Evolutionary conservation across 2,329 filamentous ascomycete species (phyloP), one percentile per base, ranked within the genome.

Genomic region (Cercospora citrullina): DNA sequence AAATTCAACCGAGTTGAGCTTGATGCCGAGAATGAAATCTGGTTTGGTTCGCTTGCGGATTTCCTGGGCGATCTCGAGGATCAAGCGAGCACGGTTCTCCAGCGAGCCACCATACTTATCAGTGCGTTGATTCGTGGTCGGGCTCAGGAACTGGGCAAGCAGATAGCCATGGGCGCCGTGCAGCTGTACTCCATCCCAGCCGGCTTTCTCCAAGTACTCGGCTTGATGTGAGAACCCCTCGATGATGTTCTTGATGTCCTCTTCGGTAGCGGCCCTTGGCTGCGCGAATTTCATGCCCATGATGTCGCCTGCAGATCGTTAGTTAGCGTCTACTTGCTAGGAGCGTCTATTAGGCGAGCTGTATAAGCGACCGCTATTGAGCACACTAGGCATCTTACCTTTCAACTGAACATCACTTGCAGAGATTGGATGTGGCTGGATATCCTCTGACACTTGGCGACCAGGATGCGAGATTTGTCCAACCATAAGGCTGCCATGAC

Each of bases 381-480:
- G 18, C 18, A 26, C 18, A 23, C 21, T 21, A 2, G 45, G 9
- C 10, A 14, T 14, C 18, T 51, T 16, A 51, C 45, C 45, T 51
- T 51, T 51, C 6, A 51, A 26, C 6, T 84, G 81, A 26, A 85
- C 79, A 67, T 83, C 84, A 16, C 81, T 84, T 1, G 86, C 85
- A 2, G 81, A 84, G 31, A 87, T 78, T 0, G 85, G 84, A 71
- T 85, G 73, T 67, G 79, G 76, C 68, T 87, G 82, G 45, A 87
- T 80, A n/a, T 68, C 71, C 33, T 73, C 73, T 12, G 78, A 72
- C 10, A 82, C 82, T 75, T 90, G 87, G 0, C 88, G 81, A 12
- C 89, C 89, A 0, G 89, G 87, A 75, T 91, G 89, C 67, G 82
- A 85, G 68, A 91, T 81, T 75, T 91, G 88, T 3, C 81, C 85